Evolutionary conservation across 1,284 basidiomycete species (phyloP).

Genomic region (Rhodotorula sp.): DNA sequence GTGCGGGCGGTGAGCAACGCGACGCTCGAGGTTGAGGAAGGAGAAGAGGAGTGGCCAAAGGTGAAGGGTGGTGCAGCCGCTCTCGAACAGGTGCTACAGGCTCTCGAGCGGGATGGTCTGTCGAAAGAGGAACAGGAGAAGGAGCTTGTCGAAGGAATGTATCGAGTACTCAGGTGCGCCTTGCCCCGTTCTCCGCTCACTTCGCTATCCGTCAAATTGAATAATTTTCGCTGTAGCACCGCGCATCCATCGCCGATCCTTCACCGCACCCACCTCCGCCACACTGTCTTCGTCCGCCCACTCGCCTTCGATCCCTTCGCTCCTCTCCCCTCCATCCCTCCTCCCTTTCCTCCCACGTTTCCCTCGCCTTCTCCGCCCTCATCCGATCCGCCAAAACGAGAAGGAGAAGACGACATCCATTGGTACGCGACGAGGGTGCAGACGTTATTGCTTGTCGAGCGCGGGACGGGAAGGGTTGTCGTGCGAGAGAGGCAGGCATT

Average conservation of each 20-base stretch:
- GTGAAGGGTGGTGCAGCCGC: conserved; percentile 35
- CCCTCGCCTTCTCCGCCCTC: not conserved
- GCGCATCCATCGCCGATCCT: conserved; percentile 20
- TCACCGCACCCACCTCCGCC: conserved; percentile 40
- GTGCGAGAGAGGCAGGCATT: conserved; percentile 38
- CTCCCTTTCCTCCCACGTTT: conserved; percentile 15
- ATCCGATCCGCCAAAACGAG: not conserved
- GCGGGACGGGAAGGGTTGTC: conserved; percentile 22
- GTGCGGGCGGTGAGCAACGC: conserved; percentile 35
- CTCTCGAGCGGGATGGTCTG: not conserved
- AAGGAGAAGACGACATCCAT: conserved; percentile 7
- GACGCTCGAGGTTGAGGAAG: conserved; percentile 31
- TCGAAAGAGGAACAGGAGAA: conserved; percentile 5
- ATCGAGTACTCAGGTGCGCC: conserved; percentile 34
- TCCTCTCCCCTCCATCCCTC: conserved; percentile 17
- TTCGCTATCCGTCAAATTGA: not conserved
- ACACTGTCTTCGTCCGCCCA: conserved; percentile 43
- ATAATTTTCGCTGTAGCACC: conserved; percentile 4
- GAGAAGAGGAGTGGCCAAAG: conserved; percentile 41
- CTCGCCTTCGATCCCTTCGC: conserved; percentile 28
- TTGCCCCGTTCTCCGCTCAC: not conserved
- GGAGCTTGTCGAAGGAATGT: conserved; percentile 24
- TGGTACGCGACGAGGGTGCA: conserved; percentile 44
- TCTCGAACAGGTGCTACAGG: conserved; percentile 12
- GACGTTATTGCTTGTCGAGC: conserved; percentile 35